Evolutionary conservation across 345 rosid genomes (phyloP).

Genomic region (Pugionium cornutum): DNA sequence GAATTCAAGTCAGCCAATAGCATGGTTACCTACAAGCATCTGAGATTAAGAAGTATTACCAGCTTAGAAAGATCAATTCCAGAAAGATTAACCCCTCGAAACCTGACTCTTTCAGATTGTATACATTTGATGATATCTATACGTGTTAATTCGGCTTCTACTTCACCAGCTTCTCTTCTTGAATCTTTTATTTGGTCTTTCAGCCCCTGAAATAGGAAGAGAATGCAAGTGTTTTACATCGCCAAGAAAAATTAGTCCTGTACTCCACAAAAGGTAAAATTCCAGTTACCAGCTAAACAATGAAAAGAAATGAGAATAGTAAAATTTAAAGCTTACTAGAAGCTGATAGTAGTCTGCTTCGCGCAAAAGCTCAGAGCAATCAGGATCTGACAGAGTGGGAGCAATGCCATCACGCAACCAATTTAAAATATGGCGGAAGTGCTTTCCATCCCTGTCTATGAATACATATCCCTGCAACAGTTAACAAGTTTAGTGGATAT

Average conservation of each 20-base stretch:
- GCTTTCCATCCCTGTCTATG: conserved; percentile 88
- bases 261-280: background rate
- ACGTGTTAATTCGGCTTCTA: conserved; percentile 71
- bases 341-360: conserved; percentile 92
- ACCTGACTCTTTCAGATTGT: conserved; percentile 73
- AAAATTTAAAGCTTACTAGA: conserved; percentile 52
- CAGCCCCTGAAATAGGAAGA: conserved; percentile 58
- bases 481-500: conserved; percentile 18
- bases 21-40: conserved; percentile 14
- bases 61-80: conserved; percentile 92
- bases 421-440: conserved; percentile 82
- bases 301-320: conserved; percentile 7
- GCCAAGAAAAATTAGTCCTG: background rate
- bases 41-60: conserved; percentile 50
- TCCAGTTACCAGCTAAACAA: background rate
- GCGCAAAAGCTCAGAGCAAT: conserved; percentile 65
- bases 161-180: conserved; percentile 58
- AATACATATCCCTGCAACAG: conserved; percentile 71
- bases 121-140: conserved; percentile 85
- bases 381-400: conserved; percentile 61
- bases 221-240: conserved; percentile 8
- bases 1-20: background rate
- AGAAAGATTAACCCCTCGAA: conserved; percentile 86
- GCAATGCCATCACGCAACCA: conserved; percentile 93
- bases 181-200: conserved; percentile 58